Evolutionary conservation across 441 rosid genomes (phyloP), one percentile per base, ranked within the genome.

Genomic region (Euphorbia corollata): DNA sequence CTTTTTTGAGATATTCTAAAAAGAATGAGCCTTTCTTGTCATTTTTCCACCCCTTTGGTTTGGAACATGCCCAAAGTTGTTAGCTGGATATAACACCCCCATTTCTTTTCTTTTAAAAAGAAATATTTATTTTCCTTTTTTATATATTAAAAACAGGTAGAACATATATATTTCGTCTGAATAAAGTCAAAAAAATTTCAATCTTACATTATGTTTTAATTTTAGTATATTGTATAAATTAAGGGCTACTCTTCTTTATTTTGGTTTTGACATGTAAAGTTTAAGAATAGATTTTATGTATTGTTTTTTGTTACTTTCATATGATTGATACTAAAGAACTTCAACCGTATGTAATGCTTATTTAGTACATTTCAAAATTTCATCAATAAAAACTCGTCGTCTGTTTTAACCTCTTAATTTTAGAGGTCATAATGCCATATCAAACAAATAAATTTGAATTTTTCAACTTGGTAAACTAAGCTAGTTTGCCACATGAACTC

Each of bases 1-100:
- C 90, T 89, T 91, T 91, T 69, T n/a, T 54, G 87, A 82, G 75
- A 83, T 78, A 74, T 79, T 80, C 50, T 71, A 61, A 74, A 75
- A 80, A 80, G 76, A 73, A 60, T 54, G 77, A 73, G 72, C 77
- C 85, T 79, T 83, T 84, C 47, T 71, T 70, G 87, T 82, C 80
- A 81, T 65, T 80, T 81, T 77, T 74, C 72, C 80, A 79, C 74
- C 77, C 63, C 47, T 11, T 16, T 48, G 6, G 6, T 6, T 45
- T 13, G 50, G 53, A 48, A 48, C 53, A 48, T 76, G 79, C 82
- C 84, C 85, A 83, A 81, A 80, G 89, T 71, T 77, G 68, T 84
- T 83, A 63, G 84, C 92, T 72, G 81, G 82, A 85, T 62, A 75
- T 3, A 48, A 8, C 19, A 75, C 74, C 75, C 71, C 36, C 27